A percentile compares a stretch with the other conserved stretches of the same genome.
Conservation (phyloP, 164 flowering plant species). For the Buxus sempervirens region DNA sequence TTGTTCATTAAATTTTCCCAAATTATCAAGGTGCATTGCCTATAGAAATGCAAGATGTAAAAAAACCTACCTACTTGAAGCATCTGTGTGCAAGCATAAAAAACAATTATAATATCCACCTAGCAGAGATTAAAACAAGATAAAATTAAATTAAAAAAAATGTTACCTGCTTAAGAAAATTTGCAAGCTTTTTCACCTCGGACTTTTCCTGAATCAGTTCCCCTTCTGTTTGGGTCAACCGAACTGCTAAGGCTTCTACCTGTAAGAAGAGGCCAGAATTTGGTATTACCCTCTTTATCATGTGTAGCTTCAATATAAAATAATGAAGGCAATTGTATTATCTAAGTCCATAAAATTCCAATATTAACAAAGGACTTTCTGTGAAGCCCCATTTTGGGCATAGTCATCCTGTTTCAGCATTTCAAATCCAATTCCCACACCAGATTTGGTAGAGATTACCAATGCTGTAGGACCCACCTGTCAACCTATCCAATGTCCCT, state of each 20-base stretch:
- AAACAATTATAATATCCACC: not conserved
- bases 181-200: conserved; percentile 90
- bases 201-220: conserved; percentile 88
- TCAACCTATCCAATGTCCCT: too few species aligned
- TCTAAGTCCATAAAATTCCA: not conserved
- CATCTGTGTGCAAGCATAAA: not conserved
- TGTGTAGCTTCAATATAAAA: not conserved
- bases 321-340: not conserved
- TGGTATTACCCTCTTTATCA: not conserved
- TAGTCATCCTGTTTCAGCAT: too few species aligned
- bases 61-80: not conserved
- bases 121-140: not conserved
- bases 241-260: conserved; percentile 97
- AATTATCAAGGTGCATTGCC: not conserved
- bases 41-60: not conserved
- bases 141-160: not conserved
- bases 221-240: conserved; percentile 92
- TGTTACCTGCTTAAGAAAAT: conserved; percentile 75
- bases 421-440: too few species aligned
- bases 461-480: too few species aligned
- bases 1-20: not conserved
- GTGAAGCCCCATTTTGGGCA: too few species aligned
- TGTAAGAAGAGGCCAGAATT: conserved; percentile 19
- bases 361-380: not conserved
- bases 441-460: too few species aligned